A percentile compares a stretch with the other conserved stretches of the same genome.
phyloP scores from a whole-genome alignment of 208 protist genomes.

The Acanthamoeba lenticulata region DNA sequence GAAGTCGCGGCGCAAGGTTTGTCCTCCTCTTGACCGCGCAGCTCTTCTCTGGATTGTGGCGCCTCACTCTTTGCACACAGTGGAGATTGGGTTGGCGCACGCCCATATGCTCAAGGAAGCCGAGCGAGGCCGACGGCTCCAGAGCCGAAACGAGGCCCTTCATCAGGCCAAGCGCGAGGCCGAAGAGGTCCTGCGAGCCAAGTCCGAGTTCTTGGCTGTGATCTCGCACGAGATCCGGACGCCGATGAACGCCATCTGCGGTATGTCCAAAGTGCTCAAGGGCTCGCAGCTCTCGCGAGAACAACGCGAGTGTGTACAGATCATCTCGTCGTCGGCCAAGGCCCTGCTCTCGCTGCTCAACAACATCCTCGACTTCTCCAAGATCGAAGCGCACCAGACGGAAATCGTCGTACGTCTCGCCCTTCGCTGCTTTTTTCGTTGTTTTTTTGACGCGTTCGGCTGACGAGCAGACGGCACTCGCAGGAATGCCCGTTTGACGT shows the following conservation, averaged over 20 bases:
- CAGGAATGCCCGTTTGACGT: conserved; percentile 64
- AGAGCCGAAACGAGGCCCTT: background rate
- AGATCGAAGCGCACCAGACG: conserved; percentile 72
- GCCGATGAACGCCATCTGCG: conserved; percentile 76
- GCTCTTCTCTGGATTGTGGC: no score
- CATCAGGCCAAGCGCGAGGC: conserved; percentile 42
- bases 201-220: conserved; percentile 76
- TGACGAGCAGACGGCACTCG: background rate
- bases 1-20: no score
- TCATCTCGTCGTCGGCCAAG: conserved; percentile 74
- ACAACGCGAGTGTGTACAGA: conserved; percentile 70
- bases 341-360: conserved; percentile 70
- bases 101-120: background rate
- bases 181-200: conserved; percentile 65
- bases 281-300: background rate
- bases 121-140: background rate
- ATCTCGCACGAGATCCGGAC: conserved; percentile 75
- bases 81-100: conserved; percentile 9
- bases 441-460: background rate
- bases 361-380: conserved; percentile 80
- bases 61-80: no score
- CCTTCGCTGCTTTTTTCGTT: background rate
- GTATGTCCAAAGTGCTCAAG: conserved; percentile 73
- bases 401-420: conserved; percentile 52
- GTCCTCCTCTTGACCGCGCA: no score